These are phyloP conservation scores for Podila epicladia DNA, from an alignment of 192 early-diverging fungal genomes.

Conservation along the genomic window DNA sequence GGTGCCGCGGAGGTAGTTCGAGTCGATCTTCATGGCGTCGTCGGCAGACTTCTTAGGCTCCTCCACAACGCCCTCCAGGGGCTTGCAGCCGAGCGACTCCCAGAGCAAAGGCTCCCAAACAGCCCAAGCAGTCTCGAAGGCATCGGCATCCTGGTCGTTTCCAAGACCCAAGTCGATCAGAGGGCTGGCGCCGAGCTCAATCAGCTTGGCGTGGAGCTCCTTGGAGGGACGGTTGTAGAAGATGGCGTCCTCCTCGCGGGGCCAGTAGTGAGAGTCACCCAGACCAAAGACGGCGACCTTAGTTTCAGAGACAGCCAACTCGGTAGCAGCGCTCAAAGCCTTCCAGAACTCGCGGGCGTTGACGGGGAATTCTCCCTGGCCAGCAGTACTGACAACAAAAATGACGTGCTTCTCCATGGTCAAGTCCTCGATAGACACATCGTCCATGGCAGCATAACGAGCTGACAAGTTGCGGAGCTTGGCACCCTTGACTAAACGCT, in stretches of 20 bases:
- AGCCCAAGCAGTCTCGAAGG: slow-evolving; percentile 83
- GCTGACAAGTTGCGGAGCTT: slow-evolving; percentile 86
- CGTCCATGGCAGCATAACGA: slow-evolving; percentile 84
- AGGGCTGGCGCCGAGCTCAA: slow-evolving; percentile 75
- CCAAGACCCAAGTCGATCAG: slow-evolving; percentile 78
- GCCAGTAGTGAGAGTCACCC: slow-evolving; percentile 98
- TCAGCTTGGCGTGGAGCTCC: slow-evolving; percentile 84
- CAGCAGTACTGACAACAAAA: slow-evolving; percentile 86
- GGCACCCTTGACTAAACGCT: slow-evolving; percentile 83
- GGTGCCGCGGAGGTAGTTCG: slow-evolving; percentile 93
- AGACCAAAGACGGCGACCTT: slow-evolving; percentile 87
- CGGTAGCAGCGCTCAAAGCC: slow-evolving; percentile 69
- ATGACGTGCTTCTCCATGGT: slow-evolving; percentile 81
- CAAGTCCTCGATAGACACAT: slow-evolving; percentile 83
- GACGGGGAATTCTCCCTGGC: slow-evolving; percentile 96
- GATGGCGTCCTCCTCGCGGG: slow-evolving; percentile 85
- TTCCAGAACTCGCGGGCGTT: slow-evolving; percentile 92
- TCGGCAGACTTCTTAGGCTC: slow-evolving; percentile 79
- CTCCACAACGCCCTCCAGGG: slow-evolving; percentile 68
- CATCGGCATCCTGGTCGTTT: slow-evolving; percentile 95
- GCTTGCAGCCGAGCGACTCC: slow-evolving; percentile 82
- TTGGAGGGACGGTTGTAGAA: slow-evolving; percentile 94
- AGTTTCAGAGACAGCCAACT: slow-evolving; percentile 71
- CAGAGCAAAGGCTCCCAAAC: slow-evolving; percentile 86
- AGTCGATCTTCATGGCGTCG: slow-evolving; percentile 92